Evolutionary conservation across 345 rosid genomes (phyloP).

Genomic region (Euclidium syriacum): DNA sequence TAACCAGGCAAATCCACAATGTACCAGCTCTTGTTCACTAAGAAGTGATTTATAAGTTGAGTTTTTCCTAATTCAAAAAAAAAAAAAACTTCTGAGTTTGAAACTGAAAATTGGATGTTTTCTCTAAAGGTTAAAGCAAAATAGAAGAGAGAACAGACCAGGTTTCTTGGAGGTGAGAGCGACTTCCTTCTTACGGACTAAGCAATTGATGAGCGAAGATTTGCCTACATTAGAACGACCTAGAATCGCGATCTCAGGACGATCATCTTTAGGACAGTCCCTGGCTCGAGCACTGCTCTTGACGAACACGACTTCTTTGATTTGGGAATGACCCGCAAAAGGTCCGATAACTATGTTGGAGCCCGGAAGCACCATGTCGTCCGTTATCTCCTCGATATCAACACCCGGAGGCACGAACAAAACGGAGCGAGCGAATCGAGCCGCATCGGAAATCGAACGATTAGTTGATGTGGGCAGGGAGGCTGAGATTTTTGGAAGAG

Average conservation of each 20-base stretch:
- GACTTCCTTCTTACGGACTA: constrained; percentile 80
- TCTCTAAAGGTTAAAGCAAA: neutral
- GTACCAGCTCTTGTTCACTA: constrained; percentile 94
- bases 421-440: constrained; percentile 35
- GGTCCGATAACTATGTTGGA: constrained; percentile 86
- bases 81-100: neutral
- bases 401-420: constrained; percentile 83
- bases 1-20: constrained; percentile 97
- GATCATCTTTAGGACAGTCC: constrained; percentile 79
- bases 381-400: constrained; percentile 55
- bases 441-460: constrained; percentile 38
- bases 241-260: constrained; percentile 83
- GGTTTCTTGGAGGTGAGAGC: constrained; percentile 98
- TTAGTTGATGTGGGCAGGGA: constrained; percentile 31
- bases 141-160: constrained; percentile 51
- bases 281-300: constrained; percentile 82
- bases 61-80: constrained; percentile 59
- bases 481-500: constrained; percentile 16
- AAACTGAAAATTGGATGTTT: neutral
- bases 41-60: constrained; percentile 87
- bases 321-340: constrained; percentile 78
- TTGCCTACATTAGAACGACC: constrained; percentile 97
- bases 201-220: constrained; percentile 83
- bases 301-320: constrained; percentile 81
- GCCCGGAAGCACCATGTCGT: constrained; percentile 74